These are phyloP conservation scores for Crithidia brevicula DNA, from an alignment of 208 protist genomes.

Conservation along the genomic window DNA sequence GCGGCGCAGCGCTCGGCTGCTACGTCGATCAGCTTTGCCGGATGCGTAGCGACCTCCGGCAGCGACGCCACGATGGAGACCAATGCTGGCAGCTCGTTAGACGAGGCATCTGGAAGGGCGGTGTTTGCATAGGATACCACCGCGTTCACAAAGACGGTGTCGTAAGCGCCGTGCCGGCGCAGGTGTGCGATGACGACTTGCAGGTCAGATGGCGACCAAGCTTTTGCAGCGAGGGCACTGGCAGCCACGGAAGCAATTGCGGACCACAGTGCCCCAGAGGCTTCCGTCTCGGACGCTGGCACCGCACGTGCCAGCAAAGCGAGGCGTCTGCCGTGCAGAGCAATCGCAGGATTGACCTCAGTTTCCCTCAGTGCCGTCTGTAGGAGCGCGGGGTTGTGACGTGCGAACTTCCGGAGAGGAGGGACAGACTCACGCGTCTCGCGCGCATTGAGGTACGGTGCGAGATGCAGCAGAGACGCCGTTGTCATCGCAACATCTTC, in stretches of 20 bases:
- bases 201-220: slow-evolving; percentile 20
- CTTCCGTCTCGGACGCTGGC: slow-evolving; percentile 1
- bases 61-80: slow-evolving; percentile 41
- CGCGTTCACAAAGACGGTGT: slow-evolving; percentile 39
- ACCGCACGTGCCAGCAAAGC: slow-evolving; percentile 17
- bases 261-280: slow-evolving; percentile 17
- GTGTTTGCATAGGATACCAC: slow-evolving; percentile 35
- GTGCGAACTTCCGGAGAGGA: slow-evolving; percentile 28
- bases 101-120: slow-evolving; percentile 27
- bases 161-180: slow-evolving; percentile 38
- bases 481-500: slow-evolving; percentile 49
- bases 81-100: slow-evolving; percentile 21
- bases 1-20: slow-evolving; percentile 43
- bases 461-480: slow-evolving; percentile 46
- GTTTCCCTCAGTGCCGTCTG: slow-evolving; percentile 15
- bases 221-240: slow-evolving; percentile 5
- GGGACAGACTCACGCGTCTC: slow-evolving; percentile 18
- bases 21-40: slow-evolving; percentile 28
- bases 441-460: slow-evolving; percentile 34
- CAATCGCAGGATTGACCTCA: slow-evolving; percentile 1
- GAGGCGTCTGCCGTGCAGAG: slow-evolving; percentile 16
- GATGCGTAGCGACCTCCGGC: slow-evolving; percentile 41
- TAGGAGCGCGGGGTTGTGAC: slow-evolving; percentile 18
- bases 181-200: slow-evolving; percentile 29
- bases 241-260: not conserved